Percentiles rank a stretch among this genome's conserved stretches.
phyloP scores from a whole-genome alignment of 306 rosid genomes.

The Glycine soja region DNA sequence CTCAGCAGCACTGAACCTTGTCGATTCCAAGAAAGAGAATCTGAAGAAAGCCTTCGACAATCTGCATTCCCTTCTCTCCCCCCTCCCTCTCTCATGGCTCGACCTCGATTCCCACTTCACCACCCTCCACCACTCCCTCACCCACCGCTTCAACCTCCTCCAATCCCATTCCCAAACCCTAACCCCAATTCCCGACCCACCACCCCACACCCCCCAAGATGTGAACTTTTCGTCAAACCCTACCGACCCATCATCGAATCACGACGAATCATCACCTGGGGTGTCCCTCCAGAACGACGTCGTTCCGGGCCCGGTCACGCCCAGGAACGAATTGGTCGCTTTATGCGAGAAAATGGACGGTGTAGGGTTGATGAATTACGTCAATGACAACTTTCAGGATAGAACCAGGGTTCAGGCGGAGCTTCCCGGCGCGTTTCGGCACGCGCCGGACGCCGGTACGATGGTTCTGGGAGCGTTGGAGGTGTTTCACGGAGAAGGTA shows the following conservation, averaged over 20 bases:
- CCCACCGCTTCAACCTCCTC: conserved; percentile 56
- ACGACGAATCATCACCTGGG: conserved; percentile 7
- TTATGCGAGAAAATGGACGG: conserved; percentile 74
- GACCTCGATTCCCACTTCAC: conserved; percentile 73
- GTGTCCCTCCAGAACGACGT: conserved; percentile 12
- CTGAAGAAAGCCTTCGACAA: conserved; percentile 76
- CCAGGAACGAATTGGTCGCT: conserved; percentile 55
- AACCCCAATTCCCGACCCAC: neutral
- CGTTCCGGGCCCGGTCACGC: conserved; percentile 29
- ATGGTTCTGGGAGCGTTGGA: conserved; percentile 72
- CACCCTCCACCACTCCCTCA: conserved; percentile 60
- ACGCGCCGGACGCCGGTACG: conserved; percentile 59
- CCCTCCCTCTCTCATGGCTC: conserved; percentile 65
- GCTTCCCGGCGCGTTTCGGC: conserved; percentile 59
- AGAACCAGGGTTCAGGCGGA: conserved; percentile 53
- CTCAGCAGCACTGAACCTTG: conserved; percentile 61
- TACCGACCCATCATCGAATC: conserved; percentile 17
- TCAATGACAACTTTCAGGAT: conserved; percentile 45
- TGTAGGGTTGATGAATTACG: conserved; percentile 64
- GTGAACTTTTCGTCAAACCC: neutral
- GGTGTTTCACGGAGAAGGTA: conserved; percentile 51
- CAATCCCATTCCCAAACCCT: conserved; percentile 43
- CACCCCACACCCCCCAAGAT: neutral
- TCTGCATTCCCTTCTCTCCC: conserved; percentile 63
- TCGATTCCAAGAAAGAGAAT: conserved; percentile 63